Conservation (phyloP, 352 stramenopile genomes). For the Globisporangium cylindrosporum region DNA sequence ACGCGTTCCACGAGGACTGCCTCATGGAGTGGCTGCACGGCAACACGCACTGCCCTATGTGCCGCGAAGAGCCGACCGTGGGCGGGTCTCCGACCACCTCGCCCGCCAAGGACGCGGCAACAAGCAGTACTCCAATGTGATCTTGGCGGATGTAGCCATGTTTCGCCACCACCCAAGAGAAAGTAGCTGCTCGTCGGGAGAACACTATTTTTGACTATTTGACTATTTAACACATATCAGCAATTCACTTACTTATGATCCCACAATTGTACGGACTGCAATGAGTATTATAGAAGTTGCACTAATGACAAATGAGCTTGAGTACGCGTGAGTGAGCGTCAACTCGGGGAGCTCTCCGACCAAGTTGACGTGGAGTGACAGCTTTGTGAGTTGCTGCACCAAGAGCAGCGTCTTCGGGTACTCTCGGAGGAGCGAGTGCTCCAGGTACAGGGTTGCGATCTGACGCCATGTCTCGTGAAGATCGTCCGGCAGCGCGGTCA, state of each 20-base stretch:
- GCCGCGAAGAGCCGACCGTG: constrained; percentile 63
- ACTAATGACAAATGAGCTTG: background rate
- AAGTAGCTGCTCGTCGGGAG: background rate
- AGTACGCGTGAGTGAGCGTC: background rate
- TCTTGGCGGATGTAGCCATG: background rate
- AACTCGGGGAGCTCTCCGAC: background rate
- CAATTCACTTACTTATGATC: background rate
- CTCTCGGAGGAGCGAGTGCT: constrained; percentile 17
- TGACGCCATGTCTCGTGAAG: background rate
- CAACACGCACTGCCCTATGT: constrained; percentile 84
- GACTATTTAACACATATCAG: background rate
- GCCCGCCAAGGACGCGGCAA: constrained; percentile 1
- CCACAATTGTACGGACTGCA: too few species aligned
- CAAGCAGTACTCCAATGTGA: background rate
- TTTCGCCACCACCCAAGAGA: background rate
- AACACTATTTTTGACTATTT: constrained; percentile 2
- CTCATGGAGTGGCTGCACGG: constrained; percentile 84
- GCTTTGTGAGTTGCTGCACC: background rate
- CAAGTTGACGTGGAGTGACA: background rate
- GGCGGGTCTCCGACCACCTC: constrained; percentile 13
- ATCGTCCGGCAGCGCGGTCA: background rate
- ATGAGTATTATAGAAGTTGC: too few species aligned
- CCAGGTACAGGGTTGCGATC: background rate
- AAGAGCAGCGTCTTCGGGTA: constrained; percentile 4
- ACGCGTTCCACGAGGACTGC: constrained; percentile 86